Base-by-base conservation (phyloP, 805 yeast genomes). In the Myxozyma neotropica region DNA sequence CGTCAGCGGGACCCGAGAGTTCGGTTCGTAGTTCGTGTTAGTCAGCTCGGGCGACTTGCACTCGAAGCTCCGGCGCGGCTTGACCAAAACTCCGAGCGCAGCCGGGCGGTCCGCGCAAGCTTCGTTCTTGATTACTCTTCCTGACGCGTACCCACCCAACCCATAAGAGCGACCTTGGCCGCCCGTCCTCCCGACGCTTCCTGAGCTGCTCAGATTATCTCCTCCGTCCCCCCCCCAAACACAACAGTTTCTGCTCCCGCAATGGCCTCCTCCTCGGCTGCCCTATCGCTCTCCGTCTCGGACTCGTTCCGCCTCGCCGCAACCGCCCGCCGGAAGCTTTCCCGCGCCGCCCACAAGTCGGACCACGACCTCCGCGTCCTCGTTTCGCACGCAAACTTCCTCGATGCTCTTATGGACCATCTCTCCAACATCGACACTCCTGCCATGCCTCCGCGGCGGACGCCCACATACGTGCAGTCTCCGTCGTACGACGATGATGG, bases 381-480 rank as follows among this genome's bases (percentile, higher is more conserved):
- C 40, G 89, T 86, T 2, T 79, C 83, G 42, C 91, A 87, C 72
- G 90, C 91, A 21, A 87, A 86, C 71, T 74, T 87, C 76, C 77
- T 86, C 63, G 91, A 87, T 69, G 78, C 76, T 61, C 70, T 86
- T 53, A 84, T 87, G 81, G 88, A 82, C 56, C 59, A 71, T 65
- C 55, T 72, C 57, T 55, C 69, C 15, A 42, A 47, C 58, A 36
- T 47, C 53, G 57, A 55, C 46, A 67, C 65, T 46, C 68, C 61
- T 43, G 38, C 24, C 38, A 51, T 43, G 7, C 42, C 31, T 23
- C 55, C 45, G 8, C 39, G 40, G 26, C 38, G 26, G 3, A 19
- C 21, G 40, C 13, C 19, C 33, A 15, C 48, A 12, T 13, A n/a
- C 8, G 50, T 21, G 23, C 51, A n/a, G 46, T 13, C 21, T 40